phyloP scores from a whole-genome alignment of 108 stramenopile genomes.

The Nannochloropsis salina region DNA sequence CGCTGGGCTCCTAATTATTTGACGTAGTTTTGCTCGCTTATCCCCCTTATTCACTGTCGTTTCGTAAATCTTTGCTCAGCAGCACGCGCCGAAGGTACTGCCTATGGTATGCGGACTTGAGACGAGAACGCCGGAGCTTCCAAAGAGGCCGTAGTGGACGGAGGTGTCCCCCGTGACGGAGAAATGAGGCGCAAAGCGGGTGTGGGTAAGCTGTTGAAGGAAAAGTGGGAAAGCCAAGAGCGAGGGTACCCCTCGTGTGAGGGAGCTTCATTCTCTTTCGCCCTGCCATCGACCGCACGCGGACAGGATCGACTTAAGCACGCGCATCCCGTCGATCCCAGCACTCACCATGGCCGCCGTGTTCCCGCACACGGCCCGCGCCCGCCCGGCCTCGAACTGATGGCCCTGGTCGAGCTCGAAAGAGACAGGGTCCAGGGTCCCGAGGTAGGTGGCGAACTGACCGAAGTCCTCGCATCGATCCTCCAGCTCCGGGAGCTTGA shows the following conservation, averaged over 20 bases:
- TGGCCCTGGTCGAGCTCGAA: slow-evolving; percentile 88
- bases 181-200: background rate
- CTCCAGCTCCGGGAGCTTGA: slow-evolving; percentile 65
- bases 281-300: too few relatives aligned
- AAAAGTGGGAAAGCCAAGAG: background rate
- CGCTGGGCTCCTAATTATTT: too few relatives aligned
- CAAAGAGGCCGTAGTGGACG: background rate
- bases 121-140: background rate
- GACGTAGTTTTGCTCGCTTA: background rate
- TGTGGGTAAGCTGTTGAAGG: background rate
- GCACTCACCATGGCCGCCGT: slow-evolving; percentile 76
- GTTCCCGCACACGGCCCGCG: slow-evolving; percentile 90
- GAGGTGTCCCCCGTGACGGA: background rate
- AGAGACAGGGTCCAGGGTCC: slow-evolving; percentile 64
- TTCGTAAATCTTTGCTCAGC: background rate
- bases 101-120: too few relatives aligned
- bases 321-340: too few relatives aligned
- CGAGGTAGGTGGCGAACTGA: slow-evolving; percentile 92
- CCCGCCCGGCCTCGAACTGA: slow-evolving; percentile 75
- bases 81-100: background rate
- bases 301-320: too few relatives aligned
- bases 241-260: background rate
- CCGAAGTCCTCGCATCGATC: slow-evolving; percentile 89
- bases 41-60: background rate
- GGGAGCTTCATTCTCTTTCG: too few relatives aligned